Evolutionary conservation across 208 protist genomes (phyloP).

Genomic region (Trypanosoma mega): DNA sequence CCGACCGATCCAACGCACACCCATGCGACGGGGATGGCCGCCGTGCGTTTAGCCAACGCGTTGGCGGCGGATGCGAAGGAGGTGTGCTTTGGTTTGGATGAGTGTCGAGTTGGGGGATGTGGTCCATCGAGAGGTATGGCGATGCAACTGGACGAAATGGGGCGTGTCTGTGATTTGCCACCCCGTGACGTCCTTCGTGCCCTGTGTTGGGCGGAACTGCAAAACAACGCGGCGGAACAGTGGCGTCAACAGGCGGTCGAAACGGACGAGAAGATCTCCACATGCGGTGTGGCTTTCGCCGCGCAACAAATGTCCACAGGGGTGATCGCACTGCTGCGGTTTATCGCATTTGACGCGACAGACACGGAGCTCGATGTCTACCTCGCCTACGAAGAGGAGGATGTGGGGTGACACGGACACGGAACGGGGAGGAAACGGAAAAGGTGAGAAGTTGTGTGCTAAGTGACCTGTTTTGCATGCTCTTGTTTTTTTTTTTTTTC

Average conservation of each 20-base stretch:
- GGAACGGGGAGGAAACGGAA: neutral
- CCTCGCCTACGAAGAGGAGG: constrained; percentile 29
- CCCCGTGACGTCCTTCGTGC: constrained; percentile 38
- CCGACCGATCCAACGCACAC: no score
- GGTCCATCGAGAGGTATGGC: constrained; percentile 28
- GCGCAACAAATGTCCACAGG: constrained; percentile 47
- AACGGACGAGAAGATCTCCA: no score
- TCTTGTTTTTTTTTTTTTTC: constrained; percentile 26
- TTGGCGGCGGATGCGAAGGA: no score
- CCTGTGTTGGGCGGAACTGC: constrained; percentile 71
- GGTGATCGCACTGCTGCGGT: constrained; percentile 48
- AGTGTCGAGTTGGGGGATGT: constrained; percentile 30
- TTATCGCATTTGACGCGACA: constrained; percentile 51
- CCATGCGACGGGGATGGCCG: no score
- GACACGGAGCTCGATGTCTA: constrained; percentile 52
- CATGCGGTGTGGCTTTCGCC: constrained; percentile 31
- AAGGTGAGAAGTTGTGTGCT: neutral
- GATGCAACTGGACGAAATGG: constrained; percentile 15
- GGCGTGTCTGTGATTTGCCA: constrained; percentile 6
- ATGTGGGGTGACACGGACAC: no score
- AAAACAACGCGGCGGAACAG: constrained; percentile 26
- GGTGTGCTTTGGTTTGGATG: no score
- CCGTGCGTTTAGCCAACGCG: no score
- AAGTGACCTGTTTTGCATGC: neutral
- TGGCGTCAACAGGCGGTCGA: neutral